These are phyloP conservation scores for Climacium dendroides DNA, from an alignment of 225 moss, liverwort and hornwort species.

Conservation along the genomic window DNA sequence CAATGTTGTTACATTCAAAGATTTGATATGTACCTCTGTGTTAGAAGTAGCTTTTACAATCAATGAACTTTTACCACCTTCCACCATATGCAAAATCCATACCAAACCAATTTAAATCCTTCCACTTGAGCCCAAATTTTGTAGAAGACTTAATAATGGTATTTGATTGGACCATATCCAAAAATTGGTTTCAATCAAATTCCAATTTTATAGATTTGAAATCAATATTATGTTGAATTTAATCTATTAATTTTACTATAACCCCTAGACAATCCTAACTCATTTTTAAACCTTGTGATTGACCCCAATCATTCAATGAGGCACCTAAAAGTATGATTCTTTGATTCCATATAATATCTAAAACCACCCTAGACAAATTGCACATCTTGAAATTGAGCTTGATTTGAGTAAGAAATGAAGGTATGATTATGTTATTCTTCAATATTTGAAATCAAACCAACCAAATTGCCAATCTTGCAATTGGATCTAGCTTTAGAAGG, in stretches of 20 bases:
- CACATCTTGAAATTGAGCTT: background rate
- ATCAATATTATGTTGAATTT: background rate
- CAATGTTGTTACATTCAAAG: background rate
- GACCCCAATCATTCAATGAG: background rate
- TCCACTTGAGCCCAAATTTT: background rate
- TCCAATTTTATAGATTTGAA: background rate
- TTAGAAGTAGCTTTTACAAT: background rate
- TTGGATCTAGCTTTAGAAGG: too few relatives aligned
- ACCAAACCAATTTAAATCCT: background rate
- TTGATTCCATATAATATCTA: background rate
- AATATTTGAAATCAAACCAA: background rate
- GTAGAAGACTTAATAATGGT: background rate
- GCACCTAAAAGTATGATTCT: background rate
- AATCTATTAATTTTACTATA: background rate
- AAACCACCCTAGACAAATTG: background rate
- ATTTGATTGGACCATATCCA: background rate
- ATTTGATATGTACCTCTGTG: background rate
- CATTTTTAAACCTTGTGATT: background rate
- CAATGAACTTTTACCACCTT: background rate
- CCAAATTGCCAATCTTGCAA: too few relatives aligned
- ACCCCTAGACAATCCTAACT: rapidly evolving
- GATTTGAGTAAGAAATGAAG: background rate
- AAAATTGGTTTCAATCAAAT: background rate
- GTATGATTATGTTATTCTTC: background rate
- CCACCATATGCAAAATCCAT: too few relatives aligned